phyloP scores from a whole-genome alignment of 177 flowering plant genomes.

The Vitis hybrid region DNA sequence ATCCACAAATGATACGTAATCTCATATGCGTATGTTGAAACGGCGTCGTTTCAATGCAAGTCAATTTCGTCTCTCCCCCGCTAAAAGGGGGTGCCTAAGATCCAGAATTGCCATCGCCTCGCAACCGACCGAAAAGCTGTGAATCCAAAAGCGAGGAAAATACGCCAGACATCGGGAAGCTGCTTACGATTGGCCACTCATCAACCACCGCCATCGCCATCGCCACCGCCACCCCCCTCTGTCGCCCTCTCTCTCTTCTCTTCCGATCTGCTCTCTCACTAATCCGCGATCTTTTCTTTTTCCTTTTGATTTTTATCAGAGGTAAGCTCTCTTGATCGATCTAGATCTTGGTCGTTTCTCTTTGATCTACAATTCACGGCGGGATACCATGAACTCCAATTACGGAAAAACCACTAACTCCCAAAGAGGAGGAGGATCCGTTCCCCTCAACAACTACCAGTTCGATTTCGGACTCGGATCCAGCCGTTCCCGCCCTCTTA shows the following conservation, averaged over 20 bases:
- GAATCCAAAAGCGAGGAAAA: too few species aligned
- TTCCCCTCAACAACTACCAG: slow-evolving; percentile 42
- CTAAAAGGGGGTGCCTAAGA: too few species aligned
- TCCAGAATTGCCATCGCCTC: too few species aligned
- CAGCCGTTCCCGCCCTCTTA: slow-evolving; percentile 43
- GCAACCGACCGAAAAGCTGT: too few species aligned
- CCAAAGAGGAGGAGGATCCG: slow-evolving; percentile 17
- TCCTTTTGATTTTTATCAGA: background rate
- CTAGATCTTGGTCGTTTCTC: slow-evolving; percentile 8
- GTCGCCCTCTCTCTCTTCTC: background rate
- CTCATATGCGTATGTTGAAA: too few species aligned
- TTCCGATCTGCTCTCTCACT: slow-evolving; percentile 3
- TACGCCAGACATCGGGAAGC: too few species aligned
- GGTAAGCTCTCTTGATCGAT: slow-evolving; percentile 3
- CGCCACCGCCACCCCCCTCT: background rate
- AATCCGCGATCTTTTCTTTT: background rate
- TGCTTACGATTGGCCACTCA: slow-evolving; percentile 10
- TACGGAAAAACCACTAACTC: slow-evolving; percentile 34
- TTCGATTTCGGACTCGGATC: slow-evolving; percentile 77
- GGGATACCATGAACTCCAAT: slow-evolving; percentile 52
- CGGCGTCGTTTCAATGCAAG: too few species aligned
- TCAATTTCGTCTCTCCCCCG: too few species aligned
- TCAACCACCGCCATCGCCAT: background rate
- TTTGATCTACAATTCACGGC: background rate
- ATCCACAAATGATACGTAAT: too few species aligned